A percentile compares a stretch with the other conserved stretches of the same genome.
phyloP scores from a whole-genome alignment of 129 eudicot genomes.

The Scalesia atractyloides region DNA sequence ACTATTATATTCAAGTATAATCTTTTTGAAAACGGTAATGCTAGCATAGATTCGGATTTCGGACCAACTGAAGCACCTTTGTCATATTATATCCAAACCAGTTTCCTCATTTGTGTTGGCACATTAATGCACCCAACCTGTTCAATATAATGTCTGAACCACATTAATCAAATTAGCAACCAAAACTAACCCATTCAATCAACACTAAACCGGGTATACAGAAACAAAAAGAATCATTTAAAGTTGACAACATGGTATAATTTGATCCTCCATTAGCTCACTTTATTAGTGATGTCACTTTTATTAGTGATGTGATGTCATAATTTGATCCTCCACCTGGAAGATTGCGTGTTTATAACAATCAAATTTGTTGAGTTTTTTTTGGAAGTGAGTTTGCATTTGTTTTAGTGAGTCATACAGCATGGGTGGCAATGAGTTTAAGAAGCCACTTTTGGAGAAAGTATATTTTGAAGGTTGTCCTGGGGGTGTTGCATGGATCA shows the following conservation, averaged over 20 bases:
- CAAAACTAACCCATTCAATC: too few species aligned
- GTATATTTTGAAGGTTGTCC: slow-evolving; percentile 57
- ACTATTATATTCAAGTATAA: too few species aligned
- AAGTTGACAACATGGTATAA: neutral
- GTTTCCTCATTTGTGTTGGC: slow-evolving; percentile 4
- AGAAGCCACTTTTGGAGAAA: slow-evolving; percentile 45
- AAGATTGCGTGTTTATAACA: neutral
- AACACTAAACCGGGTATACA: too few species aligned
- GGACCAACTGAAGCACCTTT: too few species aligned
- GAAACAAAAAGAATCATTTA: neutral
- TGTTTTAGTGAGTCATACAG: neutral
- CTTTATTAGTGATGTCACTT: neutral
- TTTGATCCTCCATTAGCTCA: neutral
- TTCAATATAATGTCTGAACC: slow-evolving; percentile 33
- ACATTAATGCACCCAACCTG: neutral
- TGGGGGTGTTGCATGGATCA: slow-evolving; percentile 68
- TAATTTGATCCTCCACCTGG: too few species aligned
- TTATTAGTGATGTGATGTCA: too few species aligned
- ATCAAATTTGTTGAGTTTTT: neutral
- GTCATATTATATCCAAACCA: neutral
- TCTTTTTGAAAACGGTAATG: too few species aligned
- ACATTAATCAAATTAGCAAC: too few species aligned
- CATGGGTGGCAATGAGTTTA: slow-evolving; percentile 33
- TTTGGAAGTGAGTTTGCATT: neutral
- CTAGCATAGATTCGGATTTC: too few species aligned